Evolutionary conservation across 768 basidiomycete genomes (phyloP).

Genomic region (Lepiota venenata): DNA sequence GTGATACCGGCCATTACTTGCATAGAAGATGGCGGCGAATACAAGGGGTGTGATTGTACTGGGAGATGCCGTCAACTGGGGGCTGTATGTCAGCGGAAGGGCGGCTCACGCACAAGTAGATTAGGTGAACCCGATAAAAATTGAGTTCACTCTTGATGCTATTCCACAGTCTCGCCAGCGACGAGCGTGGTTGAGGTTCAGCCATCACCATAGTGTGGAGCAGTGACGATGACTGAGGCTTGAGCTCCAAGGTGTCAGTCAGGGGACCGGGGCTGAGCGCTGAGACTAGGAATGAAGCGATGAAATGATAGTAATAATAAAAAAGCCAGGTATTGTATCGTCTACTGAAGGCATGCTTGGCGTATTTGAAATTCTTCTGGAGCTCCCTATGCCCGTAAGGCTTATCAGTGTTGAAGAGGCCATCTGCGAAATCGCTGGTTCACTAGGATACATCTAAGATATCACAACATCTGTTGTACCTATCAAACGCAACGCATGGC

Average conservation of each 20-base stretch:
- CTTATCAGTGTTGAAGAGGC: not conserved
- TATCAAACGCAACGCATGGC: constrained; percentile 3
- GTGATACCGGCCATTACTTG: constrained; percentile 68
- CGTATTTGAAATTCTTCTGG: too few relatives aligned
- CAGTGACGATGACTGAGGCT: not conserved
- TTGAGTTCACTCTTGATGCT: constrained; percentile 50
- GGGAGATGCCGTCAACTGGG: constrained; percentile 12
- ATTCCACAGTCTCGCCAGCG: constrained; percentile 20
- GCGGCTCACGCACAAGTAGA: constrained; percentile 50
- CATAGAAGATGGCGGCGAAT: constrained; percentile 79
- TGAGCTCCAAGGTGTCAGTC: too few relatives aligned
- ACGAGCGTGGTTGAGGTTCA: not conserved
- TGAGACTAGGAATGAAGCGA: too few relatives aligned
- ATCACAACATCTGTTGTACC: constrained; percentile 4
- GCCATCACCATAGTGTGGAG: not conserved
- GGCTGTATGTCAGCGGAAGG: constrained; percentile 1
- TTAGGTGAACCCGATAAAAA: constrained; percentile 60
- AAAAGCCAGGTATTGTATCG: too few relatives aligned
- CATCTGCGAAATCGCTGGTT: not conserved
- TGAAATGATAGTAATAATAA: too few relatives aligned
- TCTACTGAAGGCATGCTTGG: too few relatives aligned
- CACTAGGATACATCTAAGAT: constrained; percentile 2
- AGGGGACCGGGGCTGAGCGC: too few relatives aligned
- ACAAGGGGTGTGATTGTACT: constrained; percentile 80
- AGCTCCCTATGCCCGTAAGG: too few relatives aligned